Conservation (phyloP, 2,329 filamentous ascomycete species). For the Colletotrichum sp. region DNA sequence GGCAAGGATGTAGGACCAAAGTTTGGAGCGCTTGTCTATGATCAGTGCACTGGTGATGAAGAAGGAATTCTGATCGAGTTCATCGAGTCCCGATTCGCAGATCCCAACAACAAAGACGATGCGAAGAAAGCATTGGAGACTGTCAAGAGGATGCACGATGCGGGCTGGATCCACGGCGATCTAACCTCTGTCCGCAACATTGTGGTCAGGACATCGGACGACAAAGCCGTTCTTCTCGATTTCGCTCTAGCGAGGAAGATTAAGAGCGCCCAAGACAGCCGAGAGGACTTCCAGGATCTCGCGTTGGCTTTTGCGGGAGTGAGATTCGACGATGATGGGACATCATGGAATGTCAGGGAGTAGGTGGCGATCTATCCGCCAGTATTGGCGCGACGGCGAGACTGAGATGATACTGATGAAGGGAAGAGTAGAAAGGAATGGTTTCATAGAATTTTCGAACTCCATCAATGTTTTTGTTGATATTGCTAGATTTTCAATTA, state of each 20-base stretch:
- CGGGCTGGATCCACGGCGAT: neutral
- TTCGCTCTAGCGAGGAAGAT: neutral
- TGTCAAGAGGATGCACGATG: neutral
- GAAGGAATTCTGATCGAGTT: neutral
- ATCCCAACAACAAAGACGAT: neutral
- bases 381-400: rapidly evolving
- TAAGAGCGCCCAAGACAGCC: neutral
- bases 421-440: too few species aligned
- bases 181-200: neutral
- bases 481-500: too few species aligned
- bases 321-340: neutral
- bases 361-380: neutral
- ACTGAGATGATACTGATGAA: rapidly evolving
- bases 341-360: neutral
- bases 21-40: neutral
- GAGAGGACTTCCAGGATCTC: neutral
- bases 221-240: neutral
- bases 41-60: neutral
- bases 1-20: neutral
- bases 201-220: neutral
- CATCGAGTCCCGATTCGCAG: neutral
- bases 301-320: neutral
- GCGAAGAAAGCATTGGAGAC: neutral
- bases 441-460: rapidly evolving
- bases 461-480: too few species aligned